These are phyloP conservation scores for Cladophialophora bantiana DNA, from an alignment of 2,329 filamentous ascomycete genomes.

Conservation along the genomic window DNA sequence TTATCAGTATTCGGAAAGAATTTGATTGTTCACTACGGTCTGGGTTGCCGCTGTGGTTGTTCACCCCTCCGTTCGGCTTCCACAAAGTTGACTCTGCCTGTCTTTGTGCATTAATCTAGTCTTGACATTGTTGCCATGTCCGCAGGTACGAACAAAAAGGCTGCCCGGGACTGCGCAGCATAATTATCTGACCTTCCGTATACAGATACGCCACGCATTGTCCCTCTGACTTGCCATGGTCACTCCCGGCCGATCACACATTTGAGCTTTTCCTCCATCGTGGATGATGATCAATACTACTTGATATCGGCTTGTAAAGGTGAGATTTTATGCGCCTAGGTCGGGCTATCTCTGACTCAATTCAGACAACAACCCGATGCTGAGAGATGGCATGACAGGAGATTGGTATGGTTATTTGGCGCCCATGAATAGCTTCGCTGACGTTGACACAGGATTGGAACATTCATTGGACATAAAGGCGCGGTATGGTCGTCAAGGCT, in stretches of 20 bases:
- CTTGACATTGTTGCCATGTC: slow-evolving; percentile 12
- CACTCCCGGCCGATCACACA: slow-evolving; percentile 93
- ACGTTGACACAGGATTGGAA: slow-evolving; percentile 73
- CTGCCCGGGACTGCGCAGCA: neutral
- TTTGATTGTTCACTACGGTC: neutral
- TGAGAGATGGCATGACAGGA: slow-evolving; percentile 92
- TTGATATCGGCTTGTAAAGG: slow-evolving; percentile 93
- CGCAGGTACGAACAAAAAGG: slow-evolving; percentile 2
- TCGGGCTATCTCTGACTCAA: slow-evolving; percentile 17
- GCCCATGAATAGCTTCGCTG: slow-evolving; percentile 7
- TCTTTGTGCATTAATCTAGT: neutral
- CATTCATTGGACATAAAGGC: slow-evolving; percentile 97
- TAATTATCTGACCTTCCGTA: neutral
- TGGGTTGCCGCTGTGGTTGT: neutral
- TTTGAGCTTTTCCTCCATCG: slow-evolving; percentile 83
- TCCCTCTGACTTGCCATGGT: slow-evolving; percentile 91
- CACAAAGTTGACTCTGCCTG: neutral
- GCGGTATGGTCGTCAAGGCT: slow-evolving; percentile 96
- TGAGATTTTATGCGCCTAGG: slow-evolving; percentile 45
- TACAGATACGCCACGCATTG: slow-evolving; percentile 64
- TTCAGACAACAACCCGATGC: slow-evolving; percentile 95
- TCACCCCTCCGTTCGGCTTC: neutral
- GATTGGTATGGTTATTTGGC: slow-evolving; percentile 70
- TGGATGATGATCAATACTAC: slow-evolving; percentile 85
- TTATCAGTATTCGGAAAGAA: neutral